Evolutionary conservation across 768 basidiomycete genomes (phyloP).

Genomic region (Boletus bicolor): DNA sequence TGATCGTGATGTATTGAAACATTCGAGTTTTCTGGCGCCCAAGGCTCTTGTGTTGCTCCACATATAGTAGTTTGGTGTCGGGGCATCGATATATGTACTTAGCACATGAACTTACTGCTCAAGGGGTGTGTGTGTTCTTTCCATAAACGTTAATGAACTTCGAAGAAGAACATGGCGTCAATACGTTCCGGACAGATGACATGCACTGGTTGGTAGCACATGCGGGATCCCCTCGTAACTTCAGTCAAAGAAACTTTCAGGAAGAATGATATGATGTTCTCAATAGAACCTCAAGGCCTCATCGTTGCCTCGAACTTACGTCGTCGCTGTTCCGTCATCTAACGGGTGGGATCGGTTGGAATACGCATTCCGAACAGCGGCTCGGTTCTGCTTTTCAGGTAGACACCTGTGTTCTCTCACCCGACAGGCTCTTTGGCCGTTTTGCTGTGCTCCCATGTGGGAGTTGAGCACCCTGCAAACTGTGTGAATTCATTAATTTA

Average conservation of each 20-base stretch:
- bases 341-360: not conserved
- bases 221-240: not conserved
- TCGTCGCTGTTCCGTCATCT: not conserved
- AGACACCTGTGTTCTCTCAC: not conserved
- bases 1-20: slow-evolving; percentile 1
- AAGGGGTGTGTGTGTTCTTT: not conserved
- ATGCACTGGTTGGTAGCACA: no score
- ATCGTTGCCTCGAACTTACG: not conserved
- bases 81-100: not conserved
- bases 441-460: not conserved
- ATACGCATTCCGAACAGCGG: not conserved
- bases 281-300: not conserved
- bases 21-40: not conserved
- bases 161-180: slow-evolving; percentile 9
- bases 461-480: not conserved
- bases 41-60: not conserved
- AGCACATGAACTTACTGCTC: not conserved
- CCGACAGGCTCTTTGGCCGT: not conserved
- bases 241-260: not conserved
- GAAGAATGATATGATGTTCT: not conserved
- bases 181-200: slow-evolving; percentile 1
- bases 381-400: not conserved
- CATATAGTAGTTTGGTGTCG: no score
- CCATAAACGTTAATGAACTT: slow-evolving; percentile 6
- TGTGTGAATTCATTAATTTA: not conserved